Conservation (phyloP, 1,139 yeast species). For the Hyphopichia burtonii region DNA sequence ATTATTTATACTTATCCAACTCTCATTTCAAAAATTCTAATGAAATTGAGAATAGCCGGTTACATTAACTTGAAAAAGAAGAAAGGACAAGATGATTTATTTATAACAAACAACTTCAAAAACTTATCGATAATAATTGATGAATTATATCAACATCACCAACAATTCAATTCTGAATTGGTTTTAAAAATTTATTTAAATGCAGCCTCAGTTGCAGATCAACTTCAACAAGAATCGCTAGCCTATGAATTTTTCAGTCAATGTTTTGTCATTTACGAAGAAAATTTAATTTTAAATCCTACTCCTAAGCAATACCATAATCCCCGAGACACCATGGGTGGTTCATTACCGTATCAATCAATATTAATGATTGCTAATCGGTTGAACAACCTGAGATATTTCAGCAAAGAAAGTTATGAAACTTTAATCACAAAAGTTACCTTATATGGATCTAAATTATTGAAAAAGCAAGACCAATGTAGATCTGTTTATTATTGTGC, state of each 20-base stretch:
- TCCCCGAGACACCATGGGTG: constrained; percentile 41
- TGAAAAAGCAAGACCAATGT: constrained; percentile 93
- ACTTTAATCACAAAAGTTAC: constrained; percentile 82
- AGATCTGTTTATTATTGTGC: constrained; percentile 85
- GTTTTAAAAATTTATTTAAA: constrained; percentile 52
- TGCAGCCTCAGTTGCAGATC: constrained; percentile 74
- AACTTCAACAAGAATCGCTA: constrained; percentile 51
- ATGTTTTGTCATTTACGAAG: constrained; percentile 86
- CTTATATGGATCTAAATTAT: constrained; percentile 79
- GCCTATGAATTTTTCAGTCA: constrained; percentile 90
- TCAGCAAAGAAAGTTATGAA: constrained; percentile 68
- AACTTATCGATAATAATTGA: constrained; percentile 70
- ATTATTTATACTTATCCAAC: constrained; percentile 74
- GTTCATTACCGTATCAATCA: constrained; percentile 40
- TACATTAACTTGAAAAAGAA: constrained; percentile 20
- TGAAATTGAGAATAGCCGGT: constrained; percentile 56
- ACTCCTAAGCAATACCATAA: constrained; percentile 17
- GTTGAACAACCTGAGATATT: constrained; percentile 57
- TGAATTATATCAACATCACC: constrained; percentile 57
- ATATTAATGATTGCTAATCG: constrained; percentile 57
- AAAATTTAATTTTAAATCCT: constrained; percentile 41
- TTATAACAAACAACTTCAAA: constrained; percentile 59
- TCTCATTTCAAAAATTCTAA: constrained; percentile 58
- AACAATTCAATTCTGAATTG: constrained; percentile 47
- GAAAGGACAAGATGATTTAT: constrained; percentile 21